These are phyloP conservation scores for Agrocybe chaxingu DNA, from an alignment of 768 basidiomycete species.

Conservation along the genomic window DNA sequence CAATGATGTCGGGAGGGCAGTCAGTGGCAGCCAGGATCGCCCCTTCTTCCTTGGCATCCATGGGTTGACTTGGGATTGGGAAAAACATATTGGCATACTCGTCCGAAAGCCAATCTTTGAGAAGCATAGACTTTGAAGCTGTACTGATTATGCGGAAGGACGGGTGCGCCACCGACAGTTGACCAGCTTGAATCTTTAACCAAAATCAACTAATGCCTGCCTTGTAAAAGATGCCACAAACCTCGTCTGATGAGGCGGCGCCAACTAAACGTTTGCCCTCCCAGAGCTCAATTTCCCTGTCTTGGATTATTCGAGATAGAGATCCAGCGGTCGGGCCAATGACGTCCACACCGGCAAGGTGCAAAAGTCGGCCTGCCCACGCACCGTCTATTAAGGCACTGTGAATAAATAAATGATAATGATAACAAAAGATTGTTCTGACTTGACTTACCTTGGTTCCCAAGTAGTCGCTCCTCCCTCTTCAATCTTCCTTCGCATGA, in stretches of 20 bases:
- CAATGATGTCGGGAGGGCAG: constrained; percentile 35
- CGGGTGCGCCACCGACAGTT: constrained; percentile 49
- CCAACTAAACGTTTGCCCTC: constrained; percentile 57
- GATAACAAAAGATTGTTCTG: not conserved
- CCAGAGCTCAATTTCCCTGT: constrained; percentile 65
- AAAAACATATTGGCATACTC: constrained; percentile 75
- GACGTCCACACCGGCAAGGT: constrained; percentile 61
- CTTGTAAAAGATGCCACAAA: constrained; percentile 11
- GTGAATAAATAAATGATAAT: not conserved
- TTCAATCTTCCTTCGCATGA: constrained; percentile 58
- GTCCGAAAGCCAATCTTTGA: constrained; percentile 66
- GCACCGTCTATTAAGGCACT: constrained; percentile 57
- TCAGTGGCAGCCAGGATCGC: constrained; percentile 47
- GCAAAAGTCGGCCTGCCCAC: constrained; percentile 54
- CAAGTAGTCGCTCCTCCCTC: constrained; percentile 56
- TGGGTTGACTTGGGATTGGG: constrained; percentile 56
- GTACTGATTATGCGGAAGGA: constrained; percentile 63
- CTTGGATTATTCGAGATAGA: constrained; percentile 54
- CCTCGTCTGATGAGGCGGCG: constrained; percentile 44
- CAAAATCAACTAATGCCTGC: not conserved
- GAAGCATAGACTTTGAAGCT: constrained; percentile 58
- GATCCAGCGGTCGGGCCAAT: constrained; percentile 65
- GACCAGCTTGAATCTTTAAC: constrained; percentile 24
- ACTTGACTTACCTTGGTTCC: constrained; percentile 54
- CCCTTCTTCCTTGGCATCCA: constrained; percentile 50